Evolutionary conservation across 306 rosid genomes (phyloP).

Genomic region (Luffa aegyptiaca): DNA sequence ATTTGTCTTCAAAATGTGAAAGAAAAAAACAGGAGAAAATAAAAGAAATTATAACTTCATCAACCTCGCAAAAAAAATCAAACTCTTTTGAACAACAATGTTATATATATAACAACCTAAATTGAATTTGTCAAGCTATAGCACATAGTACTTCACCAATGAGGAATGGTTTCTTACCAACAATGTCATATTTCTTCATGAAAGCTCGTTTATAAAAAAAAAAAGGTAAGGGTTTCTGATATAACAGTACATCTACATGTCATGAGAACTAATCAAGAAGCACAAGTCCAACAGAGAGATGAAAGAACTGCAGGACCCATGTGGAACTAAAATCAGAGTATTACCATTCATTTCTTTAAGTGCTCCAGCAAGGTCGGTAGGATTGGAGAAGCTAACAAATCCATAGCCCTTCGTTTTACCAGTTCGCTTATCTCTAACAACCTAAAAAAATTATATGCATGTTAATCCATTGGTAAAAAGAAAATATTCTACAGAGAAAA

Average conservation of each 20-base stretch:
- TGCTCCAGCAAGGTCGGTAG: constrained; percentile 75
- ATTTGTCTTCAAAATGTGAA: neutral
- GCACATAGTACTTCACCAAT: neutral
- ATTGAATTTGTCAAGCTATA: neutral
- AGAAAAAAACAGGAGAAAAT: neutral
- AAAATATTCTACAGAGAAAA: neutral
- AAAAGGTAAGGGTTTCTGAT: neutral
- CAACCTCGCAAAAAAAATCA: neutral
- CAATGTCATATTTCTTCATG: neutral
- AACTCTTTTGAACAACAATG: neutral
- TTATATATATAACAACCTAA: neutral
- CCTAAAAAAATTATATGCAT: constrained; percentile 28
- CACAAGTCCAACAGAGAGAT: neutral
- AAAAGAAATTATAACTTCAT: neutral
- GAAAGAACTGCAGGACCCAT: neutral
- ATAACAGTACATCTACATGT: neutral
- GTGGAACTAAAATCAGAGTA: constrained; percentile 9
- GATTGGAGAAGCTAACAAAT: constrained; percentile 88
- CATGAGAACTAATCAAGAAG: neutral
- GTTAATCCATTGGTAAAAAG: neutral
- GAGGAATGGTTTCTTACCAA: neutral
- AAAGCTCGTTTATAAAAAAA: no score
- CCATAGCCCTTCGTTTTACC: constrained; percentile 98
- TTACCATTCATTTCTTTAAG: constrained; percentile 94
- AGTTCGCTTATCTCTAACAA: constrained; percentile 92